Conservation (phyloP, 2,329 filamentous ascomycete species). For the Mycogone perniciosa region DNA sequence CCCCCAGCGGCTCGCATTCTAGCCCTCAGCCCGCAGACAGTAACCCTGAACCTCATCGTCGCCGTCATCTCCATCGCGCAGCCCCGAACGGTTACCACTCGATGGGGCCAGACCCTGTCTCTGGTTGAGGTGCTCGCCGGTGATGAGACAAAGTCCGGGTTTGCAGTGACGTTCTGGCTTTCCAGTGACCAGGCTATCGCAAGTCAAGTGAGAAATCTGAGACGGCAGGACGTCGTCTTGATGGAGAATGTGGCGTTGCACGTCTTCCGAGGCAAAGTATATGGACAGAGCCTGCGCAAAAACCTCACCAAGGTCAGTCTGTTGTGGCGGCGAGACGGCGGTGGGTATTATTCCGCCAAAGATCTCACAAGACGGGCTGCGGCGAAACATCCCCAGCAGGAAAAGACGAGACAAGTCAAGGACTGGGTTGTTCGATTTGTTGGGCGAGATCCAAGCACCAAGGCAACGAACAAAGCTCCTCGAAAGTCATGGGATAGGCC, state of each 20-base stretch:
- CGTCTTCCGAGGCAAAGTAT: slow-evolving; percentile 69
- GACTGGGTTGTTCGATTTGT: slow-evolving; percentile 74
- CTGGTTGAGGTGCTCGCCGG: slow-evolving; percentile 75
- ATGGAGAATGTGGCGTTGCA: slow-evolving; percentile 73
- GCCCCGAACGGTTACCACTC: slow-evolving; percentile 61
- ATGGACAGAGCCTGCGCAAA: slow-evolving; percentile 73
- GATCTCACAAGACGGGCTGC: slow-evolving; percentile 35
- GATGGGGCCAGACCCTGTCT: slow-evolving; percentile 54
- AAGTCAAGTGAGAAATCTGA: slow-evolving; percentile 40
- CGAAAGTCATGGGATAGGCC: slow-evolving; percentile 32
- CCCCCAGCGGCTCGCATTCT: slow-evolving; percentile 60
- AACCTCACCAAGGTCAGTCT: slow-evolving; percentile 64
- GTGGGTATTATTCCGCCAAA: slow-evolving; percentile 50
- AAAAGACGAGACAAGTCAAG: slow-evolving; percentile 60
- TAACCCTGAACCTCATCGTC: slow-evolving; percentile 76
- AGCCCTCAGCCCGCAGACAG: slow-evolving; percentile 68
- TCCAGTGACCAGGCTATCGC: slow-evolving; percentile 26
- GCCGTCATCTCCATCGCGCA: slow-evolving; percentile 67
- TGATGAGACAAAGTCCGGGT: slow-evolving; percentile 77
- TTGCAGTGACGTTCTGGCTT: slow-evolving; percentile 82
- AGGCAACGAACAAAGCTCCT: slow-evolving; percentile 10
- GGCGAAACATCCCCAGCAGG: slow-evolving; percentile 43
- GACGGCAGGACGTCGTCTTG: slow-evolving; percentile 70
- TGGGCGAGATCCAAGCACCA: slow-evolving; percentile 27
- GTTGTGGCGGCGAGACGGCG: slow-evolving; percentile 47